Evolutionary conservation across 768 basidiomycete genomes (phyloP).

Genomic region (Dacryopinax primogenitus): DNA sequence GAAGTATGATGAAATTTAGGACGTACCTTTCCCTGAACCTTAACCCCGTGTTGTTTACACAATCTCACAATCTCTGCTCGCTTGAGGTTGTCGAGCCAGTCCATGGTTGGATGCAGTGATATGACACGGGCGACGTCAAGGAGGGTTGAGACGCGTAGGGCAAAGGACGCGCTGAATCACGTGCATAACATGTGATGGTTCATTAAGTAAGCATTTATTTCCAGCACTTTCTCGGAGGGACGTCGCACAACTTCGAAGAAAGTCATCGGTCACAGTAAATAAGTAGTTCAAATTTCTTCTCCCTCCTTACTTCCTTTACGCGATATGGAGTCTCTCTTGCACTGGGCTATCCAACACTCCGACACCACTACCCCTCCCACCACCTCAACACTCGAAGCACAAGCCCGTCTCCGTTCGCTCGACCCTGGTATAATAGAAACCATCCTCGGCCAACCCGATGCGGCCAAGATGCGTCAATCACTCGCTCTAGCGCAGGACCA

Average conservation of each 20-base stretch:
- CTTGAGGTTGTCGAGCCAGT: constrained; percentile 54
- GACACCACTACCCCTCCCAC: constrained; percentile 17
- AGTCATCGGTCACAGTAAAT: no score
- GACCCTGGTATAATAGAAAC: constrained; percentile 75
- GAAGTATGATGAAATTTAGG: not conserved
- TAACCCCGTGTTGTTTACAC: constrained; percentile 71
- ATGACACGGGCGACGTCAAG: no score
- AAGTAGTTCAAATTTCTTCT: no score
- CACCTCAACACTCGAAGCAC: constrained; percentile 22
- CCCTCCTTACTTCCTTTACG: no score
- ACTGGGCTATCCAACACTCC: constrained; percentile 72
- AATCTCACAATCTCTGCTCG: constrained; percentile 73
- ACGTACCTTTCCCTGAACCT: constrained; percentile 52
- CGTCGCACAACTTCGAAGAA: not conserved
- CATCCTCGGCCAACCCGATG: constrained; percentile 74
- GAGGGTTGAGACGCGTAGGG: not conserved
- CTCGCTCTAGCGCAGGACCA: constrained; percentile 51
- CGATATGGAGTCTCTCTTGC: constrained; percentile 60
- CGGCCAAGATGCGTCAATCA: constrained; percentile 71
- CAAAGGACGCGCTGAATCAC: not conserved
- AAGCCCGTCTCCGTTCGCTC: constrained; percentile 37
- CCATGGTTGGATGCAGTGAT: no score
- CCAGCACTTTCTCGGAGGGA: not conserved
- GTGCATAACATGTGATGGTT: no score
- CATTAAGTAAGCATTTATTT: no score